These are phyloP conservation scores for Tetracentron sinense DNA, from an alignment of 164 flowering plant genomes.

Conservation along the genomic window DNA sequence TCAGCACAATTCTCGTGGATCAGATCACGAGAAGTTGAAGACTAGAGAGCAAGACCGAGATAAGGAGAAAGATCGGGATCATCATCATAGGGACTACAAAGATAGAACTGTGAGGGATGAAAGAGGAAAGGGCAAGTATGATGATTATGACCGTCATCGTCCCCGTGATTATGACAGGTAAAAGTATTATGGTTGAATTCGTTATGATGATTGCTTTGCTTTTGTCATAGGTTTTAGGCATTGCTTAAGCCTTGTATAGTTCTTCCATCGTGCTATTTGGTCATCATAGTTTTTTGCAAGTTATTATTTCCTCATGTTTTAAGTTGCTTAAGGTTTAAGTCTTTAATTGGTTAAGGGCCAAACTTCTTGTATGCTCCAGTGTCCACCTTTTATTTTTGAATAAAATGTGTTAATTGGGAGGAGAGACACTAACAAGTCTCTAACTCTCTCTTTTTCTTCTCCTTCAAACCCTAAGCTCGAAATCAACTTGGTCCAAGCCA, in stretches of 20 bases:
- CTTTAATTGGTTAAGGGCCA: too few species aligned
- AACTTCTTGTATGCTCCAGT: too few species aligned
- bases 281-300: too few species aligned
- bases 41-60: slow-evolving; percentile 35
- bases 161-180: slow-evolving; percentile 47
- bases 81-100: slow-evolving; percentile 35
- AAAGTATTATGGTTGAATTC: slow-evolving; percentile 2
- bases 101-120: slow-evolving; percentile 39
- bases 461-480: too few species aligned
- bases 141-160: slow-evolving; percentile 32
- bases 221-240: background rate
- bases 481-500: too few species aligned
- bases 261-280: too few species aligned
- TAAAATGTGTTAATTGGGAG: too few species aligned
- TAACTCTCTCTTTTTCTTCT: too few species aligned
- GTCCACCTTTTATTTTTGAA: too few species aligned
- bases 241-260: background rate
- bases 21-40: slow-evolving; percentile 38
- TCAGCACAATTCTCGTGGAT: slow-evolving; percentile 40
- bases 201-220: background rate
- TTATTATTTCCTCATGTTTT: too few species aligned
- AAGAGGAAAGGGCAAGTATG: slow-evolving; percentile 34
- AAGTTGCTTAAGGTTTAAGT: too few species aligned
- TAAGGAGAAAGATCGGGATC: slow-evolving; percentile 41
- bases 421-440: too few species aligned